Conservation (phyloP, 441 rosid species). For the Geranium incanum region DNA sequence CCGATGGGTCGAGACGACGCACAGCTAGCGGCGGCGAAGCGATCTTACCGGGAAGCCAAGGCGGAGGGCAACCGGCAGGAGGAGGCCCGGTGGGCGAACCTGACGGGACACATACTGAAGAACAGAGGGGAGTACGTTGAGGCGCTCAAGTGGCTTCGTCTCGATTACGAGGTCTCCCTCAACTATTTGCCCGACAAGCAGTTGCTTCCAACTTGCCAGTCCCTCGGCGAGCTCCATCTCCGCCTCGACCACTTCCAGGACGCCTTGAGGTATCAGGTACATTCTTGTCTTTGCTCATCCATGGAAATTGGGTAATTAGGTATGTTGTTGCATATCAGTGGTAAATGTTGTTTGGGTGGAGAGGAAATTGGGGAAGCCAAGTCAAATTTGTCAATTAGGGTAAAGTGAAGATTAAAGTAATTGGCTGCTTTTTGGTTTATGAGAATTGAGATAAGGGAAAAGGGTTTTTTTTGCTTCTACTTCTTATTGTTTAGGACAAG, state of each 20-base stretch:
- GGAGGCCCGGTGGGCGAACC: conserved; percentile 95
- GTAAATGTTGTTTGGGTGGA: not conserved
- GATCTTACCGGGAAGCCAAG: conserved; percentile 51
- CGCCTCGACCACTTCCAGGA: conserved; percentile 53
- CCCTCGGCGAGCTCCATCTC: conserved; percentile 76
- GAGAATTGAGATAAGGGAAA: not conserved
- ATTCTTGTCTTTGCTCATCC: not conserved
- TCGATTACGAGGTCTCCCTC: conserved; percentile 62
- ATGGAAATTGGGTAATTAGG: no score
- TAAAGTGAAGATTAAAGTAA: not conserved
- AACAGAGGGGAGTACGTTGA: conserved; percentile 82
- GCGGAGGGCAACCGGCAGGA: conserved; percentile 71
- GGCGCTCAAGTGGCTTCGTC: conserved; percentile 77
- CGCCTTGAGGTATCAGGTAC: conserved; percentile 73
- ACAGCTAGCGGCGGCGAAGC: conserved; percentile 49
- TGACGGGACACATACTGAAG: conserved; percentile 71
- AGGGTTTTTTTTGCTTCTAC: not conserved
- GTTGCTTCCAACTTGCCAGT: conserved; percentile 79
- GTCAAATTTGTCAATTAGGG: not conserved
- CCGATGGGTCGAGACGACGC: conserved; percentile 42
- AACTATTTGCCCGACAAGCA: conserved; percentile 66
- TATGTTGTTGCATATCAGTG: no score
- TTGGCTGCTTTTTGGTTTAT: not conserved
- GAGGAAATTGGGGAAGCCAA: not conserved
- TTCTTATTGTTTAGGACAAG: no score